A percentile compares a stretch with the other conserved stretches of the same genome.
These are phyloP conservation scores for Lathyrus tuberosus DNA, from an alignment of 306 rosid species.

Conservation along the genomic window DNA sequence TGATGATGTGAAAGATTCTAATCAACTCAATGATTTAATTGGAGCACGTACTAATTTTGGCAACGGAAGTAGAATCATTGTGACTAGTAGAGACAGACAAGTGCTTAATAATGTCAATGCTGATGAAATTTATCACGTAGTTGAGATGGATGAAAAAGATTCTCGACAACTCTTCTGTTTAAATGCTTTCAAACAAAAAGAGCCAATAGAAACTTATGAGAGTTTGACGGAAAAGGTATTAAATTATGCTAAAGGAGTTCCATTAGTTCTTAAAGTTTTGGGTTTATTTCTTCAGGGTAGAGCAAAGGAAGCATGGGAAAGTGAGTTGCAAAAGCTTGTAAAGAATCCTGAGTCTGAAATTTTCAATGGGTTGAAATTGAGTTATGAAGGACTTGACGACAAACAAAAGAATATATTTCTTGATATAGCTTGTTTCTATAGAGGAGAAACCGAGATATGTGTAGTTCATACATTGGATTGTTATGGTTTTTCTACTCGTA, in stretches of 20 bases:
- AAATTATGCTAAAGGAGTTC: slow-evolving; percentile 39
- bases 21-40: neutral
- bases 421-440: slow-evolving; percentile 41
- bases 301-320: slow-evolving; percentile 32
- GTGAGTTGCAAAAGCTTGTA: slow-evolving; percentile 22
- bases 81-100: neutral
- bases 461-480: neutral
- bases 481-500: slow-evolving; percentile 19
- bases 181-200: neutral
- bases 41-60: neutral
- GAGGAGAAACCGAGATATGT: neutral
- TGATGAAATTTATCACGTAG: neutral
- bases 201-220: neutral
- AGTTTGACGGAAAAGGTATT: slow-evolving; percentile 10
- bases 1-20: neutral
- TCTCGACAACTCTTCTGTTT: neutral
- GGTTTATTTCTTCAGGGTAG: slow-evolving; percentile 35
- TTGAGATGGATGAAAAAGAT: neutral
- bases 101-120: neutral
- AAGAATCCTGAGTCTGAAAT: neutral
- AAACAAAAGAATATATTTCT: slow-evolving; percentile 35
- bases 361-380: slow-evolving; percentile 12
- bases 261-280: slow-evolving; percentile 44
- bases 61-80: neutral
- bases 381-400: slow-evolving; percentile 40